Evolutionary conservation across 768 basidiomycete species (phyloP).

Genomic region (Leccinum obscurum): DNA sequence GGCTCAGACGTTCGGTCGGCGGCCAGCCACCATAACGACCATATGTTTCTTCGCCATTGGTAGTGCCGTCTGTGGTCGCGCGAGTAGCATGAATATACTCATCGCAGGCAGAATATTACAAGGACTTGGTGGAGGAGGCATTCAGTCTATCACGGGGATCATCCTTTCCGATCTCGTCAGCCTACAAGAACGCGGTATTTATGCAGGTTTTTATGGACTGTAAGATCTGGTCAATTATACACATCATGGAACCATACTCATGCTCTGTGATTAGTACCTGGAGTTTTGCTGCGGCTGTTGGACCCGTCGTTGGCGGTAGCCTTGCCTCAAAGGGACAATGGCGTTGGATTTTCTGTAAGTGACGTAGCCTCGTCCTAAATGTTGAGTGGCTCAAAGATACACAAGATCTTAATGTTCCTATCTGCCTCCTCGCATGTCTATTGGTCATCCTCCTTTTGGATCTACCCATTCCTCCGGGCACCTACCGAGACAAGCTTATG

Average conservation of each 20-base stretch:
- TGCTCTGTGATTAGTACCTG: constrained; percentile 24
- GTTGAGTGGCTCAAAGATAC: background rate
- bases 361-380: background rate
- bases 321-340: constrained; percentile 35
- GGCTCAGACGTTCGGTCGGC: constrained; percentile 42
- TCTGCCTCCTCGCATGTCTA: constrained; percentile 31
- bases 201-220: constrained; percentile 39
- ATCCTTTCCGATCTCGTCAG: constrained; percentile 48
- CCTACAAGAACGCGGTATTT: constrained; percentile 44
- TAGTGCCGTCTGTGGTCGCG: constrained; percentile 41
- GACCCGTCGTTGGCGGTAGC: constrained; percentile 38
- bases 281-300: constrained; percentile 36
- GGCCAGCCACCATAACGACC: constrained; percentile 31
- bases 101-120: constrained; percentile 45
- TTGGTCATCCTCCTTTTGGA: constrained; percentile 34
- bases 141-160: constrained; percentile 40
- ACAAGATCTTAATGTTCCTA: constrained; percentile 43
- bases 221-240: constrained; percentile 10
- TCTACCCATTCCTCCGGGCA: constrained; percentile 36
- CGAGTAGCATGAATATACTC: constrained; percentile 40
- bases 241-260: background rate
- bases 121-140: constrained; percentile 42
- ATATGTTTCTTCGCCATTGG: constrained; percentile 43
- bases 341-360: constrained; percentile 44
- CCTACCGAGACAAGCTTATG: constrained; percentile 36